Evolutionary conservation across 2,329 filamentous ascomycete species (phyloP).

Genomic region (Rosellinia necatrix): DNA sequence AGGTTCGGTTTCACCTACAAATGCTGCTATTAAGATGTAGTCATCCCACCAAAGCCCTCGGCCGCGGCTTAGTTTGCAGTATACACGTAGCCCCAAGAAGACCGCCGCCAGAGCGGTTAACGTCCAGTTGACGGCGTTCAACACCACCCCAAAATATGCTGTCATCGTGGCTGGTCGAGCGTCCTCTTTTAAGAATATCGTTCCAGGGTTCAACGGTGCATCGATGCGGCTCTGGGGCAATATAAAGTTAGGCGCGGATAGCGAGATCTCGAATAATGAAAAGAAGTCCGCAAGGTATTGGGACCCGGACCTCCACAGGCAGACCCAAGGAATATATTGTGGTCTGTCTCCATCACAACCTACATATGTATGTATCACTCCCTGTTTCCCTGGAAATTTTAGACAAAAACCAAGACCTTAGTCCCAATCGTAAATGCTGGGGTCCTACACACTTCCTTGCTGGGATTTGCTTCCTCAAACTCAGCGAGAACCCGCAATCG

Average conservation of each 20-base stretch:
- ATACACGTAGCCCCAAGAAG: slow-evolving; percentile 30
- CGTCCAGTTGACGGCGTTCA: slow-evolving; percentile 32
- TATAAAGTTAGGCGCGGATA: background rate
- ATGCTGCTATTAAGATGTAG: slow-evolving; percentile 30
- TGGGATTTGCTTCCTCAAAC: slow-evolving; percentile 5
- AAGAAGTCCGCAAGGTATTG: slow-evolving; percentile 4
- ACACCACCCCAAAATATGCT: slow-evolving; percentile 28
- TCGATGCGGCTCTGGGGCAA: slow-evolving; percentile 3
- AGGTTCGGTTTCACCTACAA: slow-evolving; percentile 19
- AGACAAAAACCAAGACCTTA: slow-evolving; percentile 1
- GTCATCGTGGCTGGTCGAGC: slow-evolving; percentile 16
- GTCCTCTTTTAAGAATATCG: slow-evolving; percentile 4
- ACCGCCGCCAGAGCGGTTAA: slow-evolving; percentile 26
- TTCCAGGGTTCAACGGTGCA: background rate
- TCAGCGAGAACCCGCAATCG: background rate
- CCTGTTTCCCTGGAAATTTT: slow-evolving; percentile 6
- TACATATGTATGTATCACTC: no score
- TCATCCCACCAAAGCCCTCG: slow-evolving; percentile 36
- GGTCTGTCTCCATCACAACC: slow-evolving; percentile 1
- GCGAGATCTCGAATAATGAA: slow-evolving; percentile 5
- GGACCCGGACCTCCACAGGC: slow-evolving; percentile 9
- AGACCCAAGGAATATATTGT: slow-evolving; percentile 8
- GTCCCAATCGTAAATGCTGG: background rate
- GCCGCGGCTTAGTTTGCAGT: slow-evolving; percentile 30
- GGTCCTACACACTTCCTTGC: background rate